These are phyloP conservation scores for Aciculosporium take DNA, from an alignment of 2,329 filamentous ascomycete genomes.

Conservation along the genomic window DNA sequence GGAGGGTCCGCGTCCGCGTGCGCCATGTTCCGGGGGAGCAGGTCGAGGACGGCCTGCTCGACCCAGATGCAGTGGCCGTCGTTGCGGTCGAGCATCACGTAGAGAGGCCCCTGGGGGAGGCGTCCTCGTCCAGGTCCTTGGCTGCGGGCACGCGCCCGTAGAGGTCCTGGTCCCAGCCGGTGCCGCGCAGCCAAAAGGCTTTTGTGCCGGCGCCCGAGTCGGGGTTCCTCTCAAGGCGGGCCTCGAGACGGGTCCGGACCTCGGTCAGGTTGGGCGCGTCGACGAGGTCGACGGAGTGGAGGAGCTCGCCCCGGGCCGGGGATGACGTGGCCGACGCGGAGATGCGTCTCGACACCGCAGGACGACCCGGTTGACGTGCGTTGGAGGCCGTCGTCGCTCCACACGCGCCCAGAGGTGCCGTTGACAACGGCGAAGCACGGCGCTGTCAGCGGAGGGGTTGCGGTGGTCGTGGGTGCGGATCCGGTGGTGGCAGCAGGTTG, in stretches of 20 bases:
- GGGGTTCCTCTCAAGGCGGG: slow-evolving; percentile 35
- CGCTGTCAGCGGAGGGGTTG: slow-evolving; percentile 22
- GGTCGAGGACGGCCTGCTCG: slow-evolving; percentile 45
- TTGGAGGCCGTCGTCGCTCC: slow-evolving; percentile 20
- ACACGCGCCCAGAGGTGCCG: slow-evolving; percentile 37
- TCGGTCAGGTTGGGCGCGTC: slow-evolving; percentile 41
- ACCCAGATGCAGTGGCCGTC: slow-evolving; percentile 61
- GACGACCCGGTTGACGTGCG: too few species aligned
- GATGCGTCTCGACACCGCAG: not conserved
- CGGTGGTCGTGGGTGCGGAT: slow-evolving; percentile 23
- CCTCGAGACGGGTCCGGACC: slow-evolving; percentile 34
- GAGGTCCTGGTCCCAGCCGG: slow-evolving; percentile 57
- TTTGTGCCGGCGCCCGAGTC: slow-evolving; percentile 39
- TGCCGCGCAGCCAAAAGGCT: slow-evolving; percentile 48
- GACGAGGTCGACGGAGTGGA: slow-evolving; percentile 52
- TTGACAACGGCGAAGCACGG: slow-evolving; percentile 42
- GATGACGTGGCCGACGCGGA: slow-evolving; percentile 36
- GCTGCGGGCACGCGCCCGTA: slow-evolving; percentile 53
- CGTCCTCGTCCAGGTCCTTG: slow-evolving; percentile 39
- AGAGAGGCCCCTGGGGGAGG: slow-evolving; percentile 39
- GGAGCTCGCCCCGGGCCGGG: slow-evolving; percentile 52
- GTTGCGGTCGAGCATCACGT: slow-evolving; percentile 55
- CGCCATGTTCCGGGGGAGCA: slow-evolving; percentile 40
- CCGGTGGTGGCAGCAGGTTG: slow-evolving; percentile 26
- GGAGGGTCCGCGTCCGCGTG: slow-evolving; percentile 31